Base-by-base conservation (phyloP, 768 basidiomycete species). In the Tricholoma furcatifolium region DNA sequence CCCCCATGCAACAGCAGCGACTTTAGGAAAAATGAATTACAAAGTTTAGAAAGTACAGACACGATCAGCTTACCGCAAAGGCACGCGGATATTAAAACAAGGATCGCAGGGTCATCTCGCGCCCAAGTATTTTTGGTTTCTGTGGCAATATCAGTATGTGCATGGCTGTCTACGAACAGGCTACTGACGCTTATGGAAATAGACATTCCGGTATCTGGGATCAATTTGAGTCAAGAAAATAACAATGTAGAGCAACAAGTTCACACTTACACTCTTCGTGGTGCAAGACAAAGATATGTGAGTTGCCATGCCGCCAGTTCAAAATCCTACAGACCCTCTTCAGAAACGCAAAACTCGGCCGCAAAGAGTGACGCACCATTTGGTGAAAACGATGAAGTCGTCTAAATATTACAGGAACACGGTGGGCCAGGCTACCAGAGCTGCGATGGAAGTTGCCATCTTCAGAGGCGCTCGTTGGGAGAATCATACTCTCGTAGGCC, bases 61-160 rank as follows among this genome's bases (percentile, higher is more conserved):
- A 39, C 14, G 46, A 23, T 18, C 14, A 6, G 71, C 79, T 47
- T 58, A 93, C 93, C 84, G 47, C 76, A 78, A 18, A 95, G 80
- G 67, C 86, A 93, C 40, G 81, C 87, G 44, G 82, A 80, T 40
- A 98, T 85, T 44, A 98, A 81, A 24, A 98, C 79, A 23, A 98
- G 79, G 58, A 97, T 93, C 23, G 96, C 96, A 18, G 96, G 96
- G 65, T 98, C 96, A 69, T 98, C 96, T 67, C 96, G 78, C 17
- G 95, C 93, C 95, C 95, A 98, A 14, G 90, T 93, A 67, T 98
- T 97, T 78, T 97, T 98, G 17, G 95, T 98, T 76, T 98, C 93
- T 91, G 71, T 14, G 38, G 30, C 18, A 32, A 46, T 12, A 27
- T 53, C 38, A 50, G 36, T n/a, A 10, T n/a, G 20, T 5, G 18